Base-by-base conservation (phyloP, 495 filamentous ascomycete genomes). In the Hypomontagnella monticulosa region DNA sequence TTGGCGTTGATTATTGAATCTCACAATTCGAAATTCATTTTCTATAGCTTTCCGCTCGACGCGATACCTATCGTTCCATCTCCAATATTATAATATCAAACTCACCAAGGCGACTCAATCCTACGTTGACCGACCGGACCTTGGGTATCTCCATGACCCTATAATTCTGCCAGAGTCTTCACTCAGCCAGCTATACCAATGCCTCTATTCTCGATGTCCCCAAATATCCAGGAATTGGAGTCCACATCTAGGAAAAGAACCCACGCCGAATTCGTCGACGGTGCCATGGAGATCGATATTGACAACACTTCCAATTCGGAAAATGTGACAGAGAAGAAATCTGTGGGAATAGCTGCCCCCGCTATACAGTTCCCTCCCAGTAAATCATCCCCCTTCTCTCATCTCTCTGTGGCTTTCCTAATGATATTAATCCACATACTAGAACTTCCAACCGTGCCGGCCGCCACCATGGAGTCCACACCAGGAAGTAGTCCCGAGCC, bases 121-220 rank as follows among this genome's bases (percentile, higher is more conserved):
- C 23, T 6, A 27, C 23, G 23, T 27, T 27, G 23, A 27, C 23
- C 23, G 23, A 27, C 23, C 6, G 6, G 6, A 27, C 23, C 23
- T 27, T 6, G 6, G 6, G 23, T 18, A 23, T 14, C 20, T 16
- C 52, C n/a, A 14, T 56, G 9, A 18, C 34, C 36, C 23, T 57
- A 34, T 58, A 14, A 63, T 59, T 43, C 52, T 32, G 18, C 37
- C 19, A n/a, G 19, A 58, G 40, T 46, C 20, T 37, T 7, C 1
- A 27, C 42, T 57, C 27, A 44, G 33, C 38, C 1, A 30, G 38
- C 36, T 36, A 41, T 57, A 8, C 46, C 56, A 38, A 80, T 80
- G 78, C 76, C 80, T 71, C 66, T 79, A 38, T 63, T 74, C 41
- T 56, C 71, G 5, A 70, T 77, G 55, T 77, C 77, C 11, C 69